Percentiles rank a stretch among this genome's conserved stretches.
phyloP scores from a whole-genome alignment of 2,329 filamentous ascomycete genomes.

The Amylocarpus encephaloides region DNA sequence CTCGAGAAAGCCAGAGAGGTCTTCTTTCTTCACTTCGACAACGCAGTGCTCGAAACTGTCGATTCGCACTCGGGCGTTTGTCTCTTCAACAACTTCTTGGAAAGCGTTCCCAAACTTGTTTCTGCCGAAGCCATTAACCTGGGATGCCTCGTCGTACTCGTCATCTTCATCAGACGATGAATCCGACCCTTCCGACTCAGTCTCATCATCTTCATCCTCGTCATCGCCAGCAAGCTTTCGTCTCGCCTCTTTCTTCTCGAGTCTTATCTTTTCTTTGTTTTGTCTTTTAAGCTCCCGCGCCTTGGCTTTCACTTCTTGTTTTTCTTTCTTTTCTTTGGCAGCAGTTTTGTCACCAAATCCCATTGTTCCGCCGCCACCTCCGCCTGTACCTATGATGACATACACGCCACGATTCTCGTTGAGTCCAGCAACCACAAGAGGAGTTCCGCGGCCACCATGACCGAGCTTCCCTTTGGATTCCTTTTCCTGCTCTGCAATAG shows the following conservation, averaged over 20 bases:
- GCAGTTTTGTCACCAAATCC: slow-evolving; percentile 62
- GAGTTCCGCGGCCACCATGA: slow-evolving; percentile 66
- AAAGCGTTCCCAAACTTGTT: slow-evolving; percentile 95
- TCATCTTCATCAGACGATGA: slow-evolving; percentile 43
- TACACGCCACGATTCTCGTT: slow-evolving; percentile 86
- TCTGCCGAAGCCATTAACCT: slow-evolving; percentile 62
- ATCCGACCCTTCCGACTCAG: slow-evolving; percentile 45
- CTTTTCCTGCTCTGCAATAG: slow-evolving; percentile 80
- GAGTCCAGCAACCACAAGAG: slow-evolving; percentile 82
- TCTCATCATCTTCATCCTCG: slow-evolving; percentile 45
- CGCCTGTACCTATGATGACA: slow-evolving; percentile 86
- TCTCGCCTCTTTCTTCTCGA: slow-evolving; percentile 55
- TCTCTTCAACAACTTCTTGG: slow-evolving; percentile 89
- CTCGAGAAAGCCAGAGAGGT: slow-evolving; percentile 84
- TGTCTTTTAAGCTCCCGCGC: slow-evolving; percentile 52
- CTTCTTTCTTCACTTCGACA: slow-evolving; percentile 96
- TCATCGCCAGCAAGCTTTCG: slow-evolving; percentile 44
- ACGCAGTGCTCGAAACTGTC: slow-evolving; percentile 98
- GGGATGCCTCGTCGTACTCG: slow-evolving; percentile 47
- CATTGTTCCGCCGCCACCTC: slow-evolving; percentile 63
- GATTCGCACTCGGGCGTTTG: slow-evolving; percentile 80
- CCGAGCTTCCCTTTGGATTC: slow-evolving; percentile 64
- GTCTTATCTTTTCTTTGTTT: slow-evolving; percentile 52
- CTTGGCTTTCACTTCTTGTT: slow-evolving; percentile 56
- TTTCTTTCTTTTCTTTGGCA: slow-evolving; percentile 55